Base-by-base conservation (phyloP, 371 early-diverging fungal species). In the Dentiscutata heterogama region DNA sequence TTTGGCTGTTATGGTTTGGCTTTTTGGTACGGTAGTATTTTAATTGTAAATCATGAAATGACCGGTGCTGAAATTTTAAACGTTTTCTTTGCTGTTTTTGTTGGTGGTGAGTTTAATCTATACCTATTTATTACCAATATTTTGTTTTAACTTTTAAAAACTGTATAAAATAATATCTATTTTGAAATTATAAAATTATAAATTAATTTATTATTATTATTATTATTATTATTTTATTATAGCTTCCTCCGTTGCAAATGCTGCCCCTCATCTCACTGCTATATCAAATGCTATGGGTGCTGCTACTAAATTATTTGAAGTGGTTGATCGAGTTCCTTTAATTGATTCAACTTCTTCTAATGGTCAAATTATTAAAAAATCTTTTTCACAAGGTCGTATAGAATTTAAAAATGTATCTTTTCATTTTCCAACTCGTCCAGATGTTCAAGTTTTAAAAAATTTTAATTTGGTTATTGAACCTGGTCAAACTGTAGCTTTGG, bases 401-500 rank as follows among this genome's bases (percentile, higher is more conserved):
- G 94, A 94, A 80, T 92, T 96, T 81, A 82, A 82, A 39, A 85
- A 93, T 83, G 91, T 98, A 42, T 71, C 87, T 39, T 97, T 95
- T 84, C 68, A 85, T 68, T 96, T 96, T 68, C 95, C 96, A n/a
- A 89, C 92, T 20, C 93, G 96, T 70, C 91, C 93, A 4, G 92
- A 95, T 67, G 90, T 93, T n/a, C 92, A 86, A 4, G 90, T 95
- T 53, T 86, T 96, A 53, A 88, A 92, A 54, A 85, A 87, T 27
- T 85, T 95, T 71, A 90, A 85, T 81, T 85, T 96, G n/a, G 88
- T 82, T 3, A 89, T 96, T 53, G 83, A 88, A 64, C 92, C 97
- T 8, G 96, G 96, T 31, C 89, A 92, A 84, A 95, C 93, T 25
- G 91, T 94, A n/a, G 96, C 95, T 6, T 87, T 95, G 70, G 95